Percentiles rank a stretch among this genome's conserved stretches.
Evolutionary conservation across 2,329 filamentous ascomycete genomes (phyloP).

Genomic region (Sporothrix pallida): DNA sequence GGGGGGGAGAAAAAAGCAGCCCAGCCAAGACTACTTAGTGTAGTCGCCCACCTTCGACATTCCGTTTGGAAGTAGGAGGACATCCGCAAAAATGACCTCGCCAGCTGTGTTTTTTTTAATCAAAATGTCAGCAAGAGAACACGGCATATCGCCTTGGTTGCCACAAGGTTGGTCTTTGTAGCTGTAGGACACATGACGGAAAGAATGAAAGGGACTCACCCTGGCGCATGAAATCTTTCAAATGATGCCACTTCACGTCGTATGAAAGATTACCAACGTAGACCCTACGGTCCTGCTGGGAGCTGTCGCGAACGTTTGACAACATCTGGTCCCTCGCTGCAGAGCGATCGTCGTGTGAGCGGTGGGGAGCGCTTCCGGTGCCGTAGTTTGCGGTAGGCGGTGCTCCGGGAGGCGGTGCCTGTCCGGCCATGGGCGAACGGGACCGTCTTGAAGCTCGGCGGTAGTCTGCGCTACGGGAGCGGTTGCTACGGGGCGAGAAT

Average conservation of each 20-base stretch:
- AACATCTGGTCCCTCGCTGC: constrained; percentile 94
- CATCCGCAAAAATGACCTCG: constrained; percentile 99
- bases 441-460: constrained; percentile 75
- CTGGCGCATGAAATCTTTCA: constrained; percentile 99
- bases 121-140: background rate
- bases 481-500: constrained; percentile 74
- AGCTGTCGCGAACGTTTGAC: constrained; percentile 89
- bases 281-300: constrained; percentile 98
- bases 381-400: constrained; percentile 64
- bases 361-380: constrained; percentile 66
- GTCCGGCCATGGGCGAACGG: constrained; percentile 84
- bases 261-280: constrained; percentile 99
- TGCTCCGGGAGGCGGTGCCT: constrained; percentile 72
- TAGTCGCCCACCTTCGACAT: constrained; percentile 99
- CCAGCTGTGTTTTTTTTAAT: constrained; percentile 68
- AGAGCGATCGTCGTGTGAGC: constrained; percentile 82
- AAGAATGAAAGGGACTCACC: constrained; percentile 63
- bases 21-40: constrained; percentile 80
- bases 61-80: constrained; percentile 99
- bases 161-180: too few species aligned
- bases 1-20: constrained; percentile 64
- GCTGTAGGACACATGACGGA: background rate
- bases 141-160: background rate
- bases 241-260: constrained; percentile 99
- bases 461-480: constrained; percentile 80